These are phyloP conservation scores for Amanita exitialis DNA, from an alignment of 768 basidiomycete species.

Conservation along the genomic window DNA sequence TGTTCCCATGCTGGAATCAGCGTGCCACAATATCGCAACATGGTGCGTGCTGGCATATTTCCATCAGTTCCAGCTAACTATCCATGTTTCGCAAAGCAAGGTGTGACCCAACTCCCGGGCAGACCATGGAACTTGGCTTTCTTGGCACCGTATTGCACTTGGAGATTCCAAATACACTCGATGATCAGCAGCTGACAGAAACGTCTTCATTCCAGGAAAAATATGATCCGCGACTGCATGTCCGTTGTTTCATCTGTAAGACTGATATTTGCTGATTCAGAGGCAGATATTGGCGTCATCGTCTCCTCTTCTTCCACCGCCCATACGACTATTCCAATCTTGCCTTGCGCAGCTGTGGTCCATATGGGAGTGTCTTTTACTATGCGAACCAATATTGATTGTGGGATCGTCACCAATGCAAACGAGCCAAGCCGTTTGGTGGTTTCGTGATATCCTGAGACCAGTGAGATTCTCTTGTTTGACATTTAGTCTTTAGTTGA, in stretches of 20 bases:
- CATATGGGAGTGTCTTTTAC: slow-evolving; percentile 87
- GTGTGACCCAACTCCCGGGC: slow-evolving; percentile 64
- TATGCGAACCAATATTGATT: slow-evolving; percentile 85
- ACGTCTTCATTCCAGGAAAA: slow-evolving; percentile 39
- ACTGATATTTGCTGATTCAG: background rate
- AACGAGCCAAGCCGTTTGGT: slow-evolving; percentile 87
- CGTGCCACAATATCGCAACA: slow-evolving; percentile 75
- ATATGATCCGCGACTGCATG: slow-evolving; percentile 44
- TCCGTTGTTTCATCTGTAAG: slow-evolving; percentile 16
- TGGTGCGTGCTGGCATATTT: slow-evolving; percentile 45
- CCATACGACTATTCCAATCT: slow-evolving; percentile 52
- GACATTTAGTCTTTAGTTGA: background rate
- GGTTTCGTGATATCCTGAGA: slow-evolving; percentile 78
- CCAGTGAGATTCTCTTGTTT: slow-evolving; percentile 40
- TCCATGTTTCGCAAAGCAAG: slow-evolving; percentile 43
- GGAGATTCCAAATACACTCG: slow-evolving; percentile 55
- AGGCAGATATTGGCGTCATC: slow-evolving; percentile 59
- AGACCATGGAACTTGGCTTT: slow-evolving; percentile 71
- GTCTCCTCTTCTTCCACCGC: slow-evolving; percentile 46
- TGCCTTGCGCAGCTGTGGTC: slow-evolving; percentile 66
- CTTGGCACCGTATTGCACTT: slow-evolving; percentile 68
- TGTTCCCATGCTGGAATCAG: slow-evolving; percentile 72
- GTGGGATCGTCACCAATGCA: slow-evolving; percentile 71
- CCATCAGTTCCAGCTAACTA: slow-evolving; percentile 10
- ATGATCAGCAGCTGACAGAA: slow-evolving; percentile 65